A percentile compares a stretch with the other conserved stretches of the same genome.
Evolutionary conservation across 164 flowering plant genomes (phyloP).

Genomic region (Vitis cinerea): DNA sequence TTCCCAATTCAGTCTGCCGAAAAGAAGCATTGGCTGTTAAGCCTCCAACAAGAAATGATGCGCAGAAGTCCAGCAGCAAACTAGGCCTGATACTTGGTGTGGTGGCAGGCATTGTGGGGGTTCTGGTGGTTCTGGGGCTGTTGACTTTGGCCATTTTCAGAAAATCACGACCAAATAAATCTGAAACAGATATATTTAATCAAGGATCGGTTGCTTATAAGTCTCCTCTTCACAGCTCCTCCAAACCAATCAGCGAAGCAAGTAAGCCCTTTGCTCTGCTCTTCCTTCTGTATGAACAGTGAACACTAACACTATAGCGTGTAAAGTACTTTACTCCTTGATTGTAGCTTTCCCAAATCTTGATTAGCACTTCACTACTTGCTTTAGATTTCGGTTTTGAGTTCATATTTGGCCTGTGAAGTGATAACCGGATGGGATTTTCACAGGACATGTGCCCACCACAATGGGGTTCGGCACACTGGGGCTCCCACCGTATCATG

Average conservation of each 20-base stretch:
- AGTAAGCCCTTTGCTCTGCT: conserved; percentile 40
- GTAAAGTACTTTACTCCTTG: too few species aligned
- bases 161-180: conserved; percentile 19
- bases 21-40: conserved; percentile 73
- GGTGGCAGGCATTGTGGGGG: conserved; percentile 43
- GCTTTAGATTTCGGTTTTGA: not conserved
- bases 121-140: conserved; percentile 27
- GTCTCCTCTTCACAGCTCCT: conserved; percentile 31
- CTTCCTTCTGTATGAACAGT: too few species aligned
- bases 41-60: conserved; percentile 33
- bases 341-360: too few species aligned
- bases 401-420: not conserved
- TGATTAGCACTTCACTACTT: too few species aligned
- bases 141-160: conserved; percentile 33
- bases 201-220: conserved; percentile 34
- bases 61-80: conserved; percentile 32
- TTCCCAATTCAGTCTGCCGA: conserved; percentile 48
- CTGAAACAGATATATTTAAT: conserved; percentile 16
- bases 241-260: conserved; percentile 30
- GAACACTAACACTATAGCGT: too few species aligned
- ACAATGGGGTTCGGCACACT: conserved; percentile 50
- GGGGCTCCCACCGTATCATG: conserved; percentile 63
- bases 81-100: conserved; percentile 56
- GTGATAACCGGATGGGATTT: not conserved
- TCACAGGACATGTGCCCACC: conserved; percentile 51